Percentiles rank a stretch among this genome's conserved stretches.
These are phyloP conservation scores for Stromatinia cepivora DNA, from an alignment of 2,329 filamentous ascomycete genomes.

Conservation along the genomic window DNA sequence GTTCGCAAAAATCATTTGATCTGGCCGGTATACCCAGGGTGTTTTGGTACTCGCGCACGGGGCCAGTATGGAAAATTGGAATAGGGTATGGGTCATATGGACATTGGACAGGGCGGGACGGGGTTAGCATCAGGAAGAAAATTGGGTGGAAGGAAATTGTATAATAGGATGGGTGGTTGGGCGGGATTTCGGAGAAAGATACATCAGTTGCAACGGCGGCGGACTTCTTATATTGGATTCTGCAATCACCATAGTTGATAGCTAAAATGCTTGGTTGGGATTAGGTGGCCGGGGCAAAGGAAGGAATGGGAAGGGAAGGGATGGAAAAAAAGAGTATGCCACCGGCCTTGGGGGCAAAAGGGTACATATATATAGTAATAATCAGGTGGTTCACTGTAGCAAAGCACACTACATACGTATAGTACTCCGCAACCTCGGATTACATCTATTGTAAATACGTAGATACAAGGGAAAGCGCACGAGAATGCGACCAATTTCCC, in stretches of 20 bases:
- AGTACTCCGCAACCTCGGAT: background rate
- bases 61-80: constrained; percentile 8
- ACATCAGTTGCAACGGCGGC: constrained; percentile 7
- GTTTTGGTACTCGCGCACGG: constrained; percentile 14
- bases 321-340: background rate
- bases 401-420: constrained; percentile 1
- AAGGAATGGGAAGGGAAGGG: background rate
- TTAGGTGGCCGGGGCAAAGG: background rate
- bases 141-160: constrained; percentile 14
- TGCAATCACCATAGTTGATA: background rate
- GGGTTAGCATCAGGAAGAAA: background rate
- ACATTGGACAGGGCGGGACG: background rate
- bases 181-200: constrained; percentile 6
- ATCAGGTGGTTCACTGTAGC: constrained; percentile 1
- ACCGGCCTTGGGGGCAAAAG: constrained; percentile 1
- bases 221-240: background rate
- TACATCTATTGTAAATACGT: background rate
- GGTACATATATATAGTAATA: constrained; percentile 12
- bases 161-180: constrained; percentile 5
- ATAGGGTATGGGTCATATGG: background rate
- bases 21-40: constrained; percentile 21
- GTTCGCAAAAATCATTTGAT: constrained; percentile 18
- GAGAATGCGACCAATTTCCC: background rate
- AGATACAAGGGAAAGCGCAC: background rate
- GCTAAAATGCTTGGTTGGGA: background rate